Percentiles rank a stretch among this genome's conserved stretches.
phyloP scores from a whole-genome alignment of 306 rosid species.

The Albizia julibrissin region DNA sequence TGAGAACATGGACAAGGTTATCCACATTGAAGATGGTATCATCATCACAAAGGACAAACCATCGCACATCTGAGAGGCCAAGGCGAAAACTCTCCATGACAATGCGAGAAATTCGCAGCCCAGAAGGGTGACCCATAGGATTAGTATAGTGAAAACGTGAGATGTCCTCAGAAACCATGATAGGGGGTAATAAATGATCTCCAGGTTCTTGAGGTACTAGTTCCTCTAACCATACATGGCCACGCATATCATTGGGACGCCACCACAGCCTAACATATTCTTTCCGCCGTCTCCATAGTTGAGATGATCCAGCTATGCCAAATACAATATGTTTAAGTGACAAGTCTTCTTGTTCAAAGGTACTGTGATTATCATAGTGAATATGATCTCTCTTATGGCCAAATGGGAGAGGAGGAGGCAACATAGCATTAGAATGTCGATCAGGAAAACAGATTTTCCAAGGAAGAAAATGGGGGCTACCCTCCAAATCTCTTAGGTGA shows the following conservation, averaged over 20 bases:
- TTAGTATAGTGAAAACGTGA: slow-evolving; percentile 74
- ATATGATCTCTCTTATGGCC: not conserved
- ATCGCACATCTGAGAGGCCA: slow-evolving; percentile 51
- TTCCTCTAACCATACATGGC: slow-evolving; percentile 82
- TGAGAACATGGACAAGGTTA: slow-evolving; percentile 69
- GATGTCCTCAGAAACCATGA: slow-evolving; percentile 68
- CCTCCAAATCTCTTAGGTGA: slow-evolving; percentile 50
- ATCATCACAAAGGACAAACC: slow-evolving; percentile 79
- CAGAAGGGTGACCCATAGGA: slow-evolving; percentile 80
- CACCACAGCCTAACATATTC: slow-evolving; percentile 76
- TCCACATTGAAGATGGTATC: slow-evolving; percentile 73
- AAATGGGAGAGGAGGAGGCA: slow-evolving; percentile 26
- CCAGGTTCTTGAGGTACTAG: slow-evolving; percentile 42
- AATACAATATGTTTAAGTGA: slow-evolving; percentile 61
- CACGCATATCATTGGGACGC: slow-evolving; percentile 72
- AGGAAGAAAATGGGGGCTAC: slow-evolving; percentile 37
- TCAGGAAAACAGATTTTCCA: slow-evolving; percentile 44
- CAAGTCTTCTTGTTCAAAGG: slow-evolving; percentile 38
- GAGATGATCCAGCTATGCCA: slow-evolving; percentile 79
- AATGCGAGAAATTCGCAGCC: slow-evolving; percentile 72
- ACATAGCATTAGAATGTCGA: slow-evolving; percentile 16
- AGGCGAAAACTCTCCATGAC: slow-evolving; percentile 66
- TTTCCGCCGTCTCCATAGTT: slow-evolving; percentile 66
- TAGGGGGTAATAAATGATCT: slow-evolving; percentile 58
- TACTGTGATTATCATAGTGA: slow-evolving; percentile 33